Conservation (phyloP, 2,329 filamentous ascomycete genomes). For the Trichoderma lentiforme region DNA sequence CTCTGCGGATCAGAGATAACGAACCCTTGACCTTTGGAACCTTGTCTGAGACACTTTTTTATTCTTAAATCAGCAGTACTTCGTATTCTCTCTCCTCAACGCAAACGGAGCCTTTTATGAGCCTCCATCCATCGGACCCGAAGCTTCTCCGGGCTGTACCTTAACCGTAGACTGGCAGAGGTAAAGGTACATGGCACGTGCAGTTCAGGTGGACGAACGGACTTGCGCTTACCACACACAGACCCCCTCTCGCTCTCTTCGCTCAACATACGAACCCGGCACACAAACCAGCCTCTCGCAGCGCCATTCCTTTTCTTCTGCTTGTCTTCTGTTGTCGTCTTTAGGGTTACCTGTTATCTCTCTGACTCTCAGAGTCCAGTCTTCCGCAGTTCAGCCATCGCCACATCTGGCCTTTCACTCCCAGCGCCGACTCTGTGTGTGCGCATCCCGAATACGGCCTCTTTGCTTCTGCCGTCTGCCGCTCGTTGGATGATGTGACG, state of each 20-base stretch:
- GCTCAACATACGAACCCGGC: not conserved
- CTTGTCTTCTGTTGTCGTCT: not conserved
- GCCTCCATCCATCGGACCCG: not conserved
- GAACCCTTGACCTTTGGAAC: not conserved
- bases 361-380: no score
- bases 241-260: conserved; percentile 10
- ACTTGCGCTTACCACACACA: conserved; percentile 1
- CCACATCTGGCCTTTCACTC: not conserved
- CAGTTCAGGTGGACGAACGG: not conserved
- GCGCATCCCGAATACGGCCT: not conserved
- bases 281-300: not conserved
- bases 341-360: not conserved
- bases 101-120: not conserved
- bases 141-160: not conserved
- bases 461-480: not conserved
- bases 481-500: conserved; percentile 17
- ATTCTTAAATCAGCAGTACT: not conserved
- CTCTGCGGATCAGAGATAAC: not conserved
- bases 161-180: not conserved
- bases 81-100: not conserved
- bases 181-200: not conserved
- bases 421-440: not conserved
- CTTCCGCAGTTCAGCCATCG: not conserved
- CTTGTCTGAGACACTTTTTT: not conserved
- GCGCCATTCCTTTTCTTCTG: conserved; percentile 6